Percentiles rank a stretch among this genome's conserved stretches.
Evolutionary conservation across 2,329 filamentous ascomycete species (phyloP).

Genomic region (Diaporthe nobilis): DNA sequence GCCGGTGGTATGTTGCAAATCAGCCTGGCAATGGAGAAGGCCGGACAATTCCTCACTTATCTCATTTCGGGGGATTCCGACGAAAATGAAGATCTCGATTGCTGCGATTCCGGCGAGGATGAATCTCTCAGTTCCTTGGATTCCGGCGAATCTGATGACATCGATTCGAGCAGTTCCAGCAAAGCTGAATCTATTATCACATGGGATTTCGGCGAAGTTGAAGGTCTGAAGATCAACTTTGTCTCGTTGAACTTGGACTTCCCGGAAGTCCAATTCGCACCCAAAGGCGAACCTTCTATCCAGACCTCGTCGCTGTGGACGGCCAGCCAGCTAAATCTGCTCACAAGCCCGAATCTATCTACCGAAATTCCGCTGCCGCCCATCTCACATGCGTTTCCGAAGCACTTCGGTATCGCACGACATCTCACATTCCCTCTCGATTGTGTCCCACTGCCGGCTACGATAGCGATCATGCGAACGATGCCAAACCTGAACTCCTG

Average conservation of each 20-base stretch:
- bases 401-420: background rate
- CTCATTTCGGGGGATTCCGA: too few species aligned
- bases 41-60: background rate
- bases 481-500: background rate
- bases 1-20: background rate
- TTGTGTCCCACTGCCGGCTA: background rate
- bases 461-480: background rate
- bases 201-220: background rate
- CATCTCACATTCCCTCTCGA: background rate
- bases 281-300: background rate
- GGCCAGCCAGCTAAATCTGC: background rate
- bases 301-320: background rate
- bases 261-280: too few species aligned
- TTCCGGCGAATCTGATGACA: too few species aligned
- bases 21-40: background rate
- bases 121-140: too few species aligned
- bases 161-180: too few species aligned
- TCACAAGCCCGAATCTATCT: background rate
- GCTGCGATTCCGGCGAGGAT: too few species aligned
- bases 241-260: too few species aligned
- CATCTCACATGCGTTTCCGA: background rate
- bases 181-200: background rate
- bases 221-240: background rate
- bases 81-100: too few species aligned
- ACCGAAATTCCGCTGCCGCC: background rate